A percentile compares a stretch with the other conserved stretches of the same genome.
Evolutionary conservation across 73 alveolate species (phyloP).

Genomic region (Symbiodinium natans): DNA sequence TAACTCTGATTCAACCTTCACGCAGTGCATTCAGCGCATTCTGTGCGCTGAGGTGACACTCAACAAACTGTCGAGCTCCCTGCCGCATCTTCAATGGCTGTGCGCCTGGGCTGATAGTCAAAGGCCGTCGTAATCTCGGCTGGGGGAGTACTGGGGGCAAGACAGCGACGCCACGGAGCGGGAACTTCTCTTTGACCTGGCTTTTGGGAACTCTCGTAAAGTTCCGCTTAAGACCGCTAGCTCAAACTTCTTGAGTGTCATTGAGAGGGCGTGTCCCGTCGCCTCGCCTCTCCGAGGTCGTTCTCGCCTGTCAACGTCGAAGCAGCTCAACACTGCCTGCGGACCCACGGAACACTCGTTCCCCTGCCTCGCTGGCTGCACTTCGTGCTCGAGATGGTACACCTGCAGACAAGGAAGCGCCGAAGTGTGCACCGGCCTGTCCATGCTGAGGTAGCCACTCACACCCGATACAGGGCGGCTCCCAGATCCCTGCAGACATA

Average conservation of each 20-base stretch:
- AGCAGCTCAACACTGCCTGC: too few species aligned
- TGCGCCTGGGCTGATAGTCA: constrained; percentile 16
- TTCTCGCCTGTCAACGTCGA: background rate
- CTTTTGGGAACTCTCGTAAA: background rate
- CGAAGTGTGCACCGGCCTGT: too few species aligned
- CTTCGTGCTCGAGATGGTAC: background rate
- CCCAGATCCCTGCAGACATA: too few species aligned
- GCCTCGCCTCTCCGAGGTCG: background rate
- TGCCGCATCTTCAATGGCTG: constrained; percentile 54
- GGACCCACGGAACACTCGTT: too few species aligned
- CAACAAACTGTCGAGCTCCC: background rate
- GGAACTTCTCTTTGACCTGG: constrained; percentile 43
- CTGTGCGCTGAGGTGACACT: background rate
- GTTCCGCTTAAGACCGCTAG: background rate
- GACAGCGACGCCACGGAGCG: constrained; percentile 77
- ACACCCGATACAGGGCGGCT: background rate
- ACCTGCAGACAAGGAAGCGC: too few species aligned
- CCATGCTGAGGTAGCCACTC: background rate
- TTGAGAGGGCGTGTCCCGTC: too few species aligned
- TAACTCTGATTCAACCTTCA: constrained; percentile 48
- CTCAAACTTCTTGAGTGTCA: too few species aligned
- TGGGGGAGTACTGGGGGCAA: constrained; percentile 15
- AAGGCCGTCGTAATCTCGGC: background rate
- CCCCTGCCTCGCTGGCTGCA: constrained; percentile 2
- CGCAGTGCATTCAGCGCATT: background rate